Conservation (phyloP, 495 filamentous ascomycete species). For the Jackrogersella minutella region DNA sequence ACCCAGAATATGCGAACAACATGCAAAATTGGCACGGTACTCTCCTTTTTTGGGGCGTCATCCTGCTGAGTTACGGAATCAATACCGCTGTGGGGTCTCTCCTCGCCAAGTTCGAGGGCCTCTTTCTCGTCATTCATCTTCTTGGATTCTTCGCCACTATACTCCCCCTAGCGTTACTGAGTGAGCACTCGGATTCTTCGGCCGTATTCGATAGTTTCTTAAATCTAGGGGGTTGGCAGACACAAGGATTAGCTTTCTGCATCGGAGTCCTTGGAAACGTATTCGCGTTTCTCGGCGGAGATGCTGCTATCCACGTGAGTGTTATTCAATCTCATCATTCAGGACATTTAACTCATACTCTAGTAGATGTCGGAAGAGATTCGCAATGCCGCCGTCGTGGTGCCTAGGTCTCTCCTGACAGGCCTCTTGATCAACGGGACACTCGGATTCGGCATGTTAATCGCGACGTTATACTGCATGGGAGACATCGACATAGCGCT, state of each 20-base stretch:
- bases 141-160: constrained; percentile 1
- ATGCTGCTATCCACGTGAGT: constrained; percentile 6
- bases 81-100: constrained; percentile 2
- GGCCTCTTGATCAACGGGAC: constrained; percentile 1
- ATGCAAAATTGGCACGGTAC: constrained; percentile 9
- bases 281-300: constrained; percentile 2
- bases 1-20: neutral
- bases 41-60: constrained; percentile 2
- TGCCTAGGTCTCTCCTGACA: neutral
- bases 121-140: constrained; percentile 4
- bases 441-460: constrained; percentile 3
- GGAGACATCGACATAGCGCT: neutral
- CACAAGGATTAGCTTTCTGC: neutral
- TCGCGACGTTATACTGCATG: constrained; percentile 3
- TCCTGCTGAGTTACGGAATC: neutral
- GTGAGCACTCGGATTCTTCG: neutral
- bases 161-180: neutral
- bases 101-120: neutral
- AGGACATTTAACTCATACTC: neutral
- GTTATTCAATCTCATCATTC: neutral
- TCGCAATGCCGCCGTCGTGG: neutral
- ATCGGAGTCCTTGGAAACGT: neutral
- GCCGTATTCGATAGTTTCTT: neutral
- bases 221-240: neutral
- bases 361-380: constrained; percentile 7